These are phyloP conservation scores for Aspergillus amoenus DNA, from an alignment of 2,329 filamentous ascomycete species.

Conservation along the genomic window DNA sequence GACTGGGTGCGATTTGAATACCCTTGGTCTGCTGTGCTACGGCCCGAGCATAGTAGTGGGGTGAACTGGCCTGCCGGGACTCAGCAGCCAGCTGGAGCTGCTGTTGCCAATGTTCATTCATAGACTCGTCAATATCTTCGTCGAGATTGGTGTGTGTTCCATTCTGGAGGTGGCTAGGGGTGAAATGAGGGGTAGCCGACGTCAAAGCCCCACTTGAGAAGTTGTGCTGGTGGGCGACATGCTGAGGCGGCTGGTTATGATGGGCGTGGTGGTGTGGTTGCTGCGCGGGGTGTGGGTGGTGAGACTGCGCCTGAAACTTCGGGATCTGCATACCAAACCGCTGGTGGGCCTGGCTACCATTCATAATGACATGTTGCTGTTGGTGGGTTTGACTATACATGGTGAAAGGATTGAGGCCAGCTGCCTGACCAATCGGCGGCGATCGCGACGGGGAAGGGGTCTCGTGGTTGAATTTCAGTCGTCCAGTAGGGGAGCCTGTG, in stretches of 20 bases:
- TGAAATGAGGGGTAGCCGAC: conserved; percentile 57
- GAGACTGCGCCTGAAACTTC: conserved; percentile 48
- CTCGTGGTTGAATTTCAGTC: conserved; percentile 47
- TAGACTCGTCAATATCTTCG: conserved; percentile 57
- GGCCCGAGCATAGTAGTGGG: conserved; percentile 65
- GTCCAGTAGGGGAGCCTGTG: conserved; percentile 46
- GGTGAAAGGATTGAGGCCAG: conserved; percentile 43
- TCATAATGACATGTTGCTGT: conserved; percentile 52
- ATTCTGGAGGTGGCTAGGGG: conserved; percentile 59
- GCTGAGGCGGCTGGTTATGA: conserved; percentile 44
- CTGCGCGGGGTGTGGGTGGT: conserved; percentile 45
- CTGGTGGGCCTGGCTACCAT: conserved; percentile 49
- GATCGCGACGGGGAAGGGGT: conserved; percentile 51
- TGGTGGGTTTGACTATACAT: conserved; percentile 52
- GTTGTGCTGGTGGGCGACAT: conserved; percentile 51
- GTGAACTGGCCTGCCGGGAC: conserved; percentile 66
- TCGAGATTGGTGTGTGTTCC: conserved; percentile 57
- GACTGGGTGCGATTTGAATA: conserved; percentile 49
- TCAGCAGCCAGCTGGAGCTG: conserved; percentile 80
- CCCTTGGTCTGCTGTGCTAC: conserved; percentile 49
- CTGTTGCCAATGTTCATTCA: conserved; percentile 77
- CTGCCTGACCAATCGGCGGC: conserved; percentile 43
- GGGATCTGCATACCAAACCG: conserved; percentile 51
- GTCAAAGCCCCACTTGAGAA: conserved; percentile 49
- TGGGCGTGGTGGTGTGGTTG: conserved; percentile 46